Evolutionary conservation across 441 rosid species (phyloP), one percentile per base, ranked within the genome.

Genomic region (Breynia disticha): DNA sequence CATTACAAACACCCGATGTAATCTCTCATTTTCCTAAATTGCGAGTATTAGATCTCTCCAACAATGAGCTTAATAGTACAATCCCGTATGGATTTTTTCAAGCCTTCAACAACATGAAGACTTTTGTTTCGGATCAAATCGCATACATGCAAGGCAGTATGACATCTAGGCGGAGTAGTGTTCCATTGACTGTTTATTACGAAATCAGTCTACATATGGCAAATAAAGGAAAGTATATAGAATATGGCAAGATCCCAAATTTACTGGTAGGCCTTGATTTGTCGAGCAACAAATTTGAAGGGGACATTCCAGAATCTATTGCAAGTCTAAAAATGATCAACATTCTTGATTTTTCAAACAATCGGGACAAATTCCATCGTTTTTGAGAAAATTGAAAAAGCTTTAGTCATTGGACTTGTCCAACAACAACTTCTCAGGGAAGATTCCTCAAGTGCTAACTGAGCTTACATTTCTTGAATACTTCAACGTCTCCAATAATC

Each of bases 401-500:
- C 52, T 73, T 7, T 72, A 76, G 46, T 24, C 68, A 1, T 1
- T 78, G 37, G 78, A 77, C 52, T 63, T 79, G 14, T 82, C 78
- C n/a, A n/a, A n/a, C n/a, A n/a, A n/a, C n/a, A n/a, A n/a, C n/a
- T n/a, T n/a, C n/a, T n/a, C n/a, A n/a, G 72, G 75, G 1, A 0
- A 61, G 58, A 76, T 80, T 18, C 75, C 79, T 16, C 35, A 16
- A 41, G 48, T 75, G 8, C 56, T 80, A 2, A 32, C 54, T 0
- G 56, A 56, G 5, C 65, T 78, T 19, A 57, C 20, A 2, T 63
- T 21, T 16, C 71, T 44, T 4, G 60, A 3, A 0, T 12, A 53
- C 59, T 67, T 69, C 4, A 28, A 66, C 19, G 60, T 69, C 9
- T 69, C 74, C 3, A 17, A 69, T 0, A 77, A 80, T 46, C 59